Evolutionary conservation across 2,329 filamentous ascomycete genomes (phyloP), one percentile per base, ranked within the genome.

Genomic region (Neocucurbitaria cava): DNA sequence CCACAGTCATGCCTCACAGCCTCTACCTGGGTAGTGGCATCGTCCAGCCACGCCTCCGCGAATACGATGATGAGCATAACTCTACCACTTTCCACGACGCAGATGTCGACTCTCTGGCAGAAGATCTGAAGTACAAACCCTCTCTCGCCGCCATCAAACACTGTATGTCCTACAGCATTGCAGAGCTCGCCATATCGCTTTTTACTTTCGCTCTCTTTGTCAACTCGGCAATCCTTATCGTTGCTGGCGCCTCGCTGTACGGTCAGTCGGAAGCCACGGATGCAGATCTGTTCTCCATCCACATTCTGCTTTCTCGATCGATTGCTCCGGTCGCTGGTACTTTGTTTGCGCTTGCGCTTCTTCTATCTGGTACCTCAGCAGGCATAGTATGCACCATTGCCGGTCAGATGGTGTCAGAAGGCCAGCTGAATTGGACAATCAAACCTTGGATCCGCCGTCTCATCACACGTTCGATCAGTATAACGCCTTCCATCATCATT

Each of bases 341-440:
- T 2, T 81, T 96, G n/a, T 96, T 96, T 60, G 91, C 91, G 0
- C 80, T 96, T 2, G 91, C 92, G 0, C 79, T 96, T 1, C 83
- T 96, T 0, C 84, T 96, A 0, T 93, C 89, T 0, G 92, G 92
- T 8, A 84, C 91, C 11, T 91, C 88, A 0, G 92, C 92, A 0
- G 92, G 92, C 5, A 91, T 96, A 31, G 89, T 96, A 2, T 96
- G 92, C 77, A 96, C 92, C 1, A 95, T 96, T 63, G 85, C 92
- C 0, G 92, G 92, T 0, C 92, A 96, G 73, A 95, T 96, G 87
- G 89, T 96, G 20, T 88, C 87, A 58, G 92, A 96, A 73, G 92
- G 92, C 6, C 90, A 92, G 56, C 74, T 96, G 40, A 85, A 86
- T 42, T 92, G 91, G 89, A 85, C 78, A 5, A 76, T 93, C 28